Percentiles rank a stretch among this genome's conserved stretches.
phyloP scores from a whole-genome alignment of 352 stramenopile genomes.

The Pythium vanterpoolii region DNA sequence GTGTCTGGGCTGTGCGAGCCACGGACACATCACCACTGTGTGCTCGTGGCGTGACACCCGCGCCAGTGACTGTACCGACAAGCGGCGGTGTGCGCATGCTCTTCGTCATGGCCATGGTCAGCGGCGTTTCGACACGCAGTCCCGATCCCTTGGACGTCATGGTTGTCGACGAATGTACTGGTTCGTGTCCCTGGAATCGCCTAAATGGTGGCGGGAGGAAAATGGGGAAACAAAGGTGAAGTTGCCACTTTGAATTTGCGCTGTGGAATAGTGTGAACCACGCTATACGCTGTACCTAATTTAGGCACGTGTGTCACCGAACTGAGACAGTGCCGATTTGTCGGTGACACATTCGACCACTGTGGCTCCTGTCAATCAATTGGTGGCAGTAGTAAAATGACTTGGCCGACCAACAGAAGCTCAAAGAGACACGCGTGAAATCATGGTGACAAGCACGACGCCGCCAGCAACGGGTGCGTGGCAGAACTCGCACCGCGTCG shows the following conservation, averaged over 20 bases:
- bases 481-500: constrained; percentile 61
- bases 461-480: constrained; percentile 22
- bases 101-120: constrained; percentile 17
- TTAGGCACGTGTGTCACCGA: background rate
- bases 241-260: background rate
- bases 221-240: background rate
- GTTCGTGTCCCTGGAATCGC: no score
- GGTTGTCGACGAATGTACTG: background rate
- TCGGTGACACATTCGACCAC: constrained; percentile 6
- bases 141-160: constrained; percentile 4
- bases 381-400: background rate
- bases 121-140: constrained; percentile 18
- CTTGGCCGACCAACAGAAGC: background rate
- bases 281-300: no score
- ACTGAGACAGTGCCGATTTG: background rate
- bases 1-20: constrained; percentile 20
- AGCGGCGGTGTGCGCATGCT: constrained; percentile 16
- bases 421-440: constrained; percentile 1
- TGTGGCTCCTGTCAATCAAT: background rate
- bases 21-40: background rate
- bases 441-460: background rate
- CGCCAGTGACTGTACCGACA: background rate
- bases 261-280: constrained; percentile 4
- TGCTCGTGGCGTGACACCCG: background rate
- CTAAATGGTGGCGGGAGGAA: background rate